Percentiles rank a stretch among this genome's conserved stretches.
Evolutionary conservation across 768 basidiomycete species (phyloP).

Genomic region (Leccinum rimulosum): DNA sequence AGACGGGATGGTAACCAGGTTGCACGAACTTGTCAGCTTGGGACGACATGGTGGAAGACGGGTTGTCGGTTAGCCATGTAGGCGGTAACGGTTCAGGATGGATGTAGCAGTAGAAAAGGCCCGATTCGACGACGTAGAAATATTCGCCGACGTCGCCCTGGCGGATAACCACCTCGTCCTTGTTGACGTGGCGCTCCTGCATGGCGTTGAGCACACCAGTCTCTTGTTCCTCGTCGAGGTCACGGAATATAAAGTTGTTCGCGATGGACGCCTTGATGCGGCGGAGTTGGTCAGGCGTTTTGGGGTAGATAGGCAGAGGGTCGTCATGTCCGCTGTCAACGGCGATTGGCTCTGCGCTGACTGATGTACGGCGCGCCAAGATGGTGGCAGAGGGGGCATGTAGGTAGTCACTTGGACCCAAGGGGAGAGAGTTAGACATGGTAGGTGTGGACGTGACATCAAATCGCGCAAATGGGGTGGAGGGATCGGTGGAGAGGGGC

Average conservation of each 20-base stretch:
- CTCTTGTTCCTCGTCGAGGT: slow-evolving; percentile 95
- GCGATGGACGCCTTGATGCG: slow-evolving; percentile 87
- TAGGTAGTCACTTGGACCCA: slow-evolving; percentile 61
- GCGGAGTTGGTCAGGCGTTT: slow-evolving; percentile 78
- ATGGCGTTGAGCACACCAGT: slow-evolving; percentile 92
- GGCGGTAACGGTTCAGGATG: slow-evolving; percentile 64
- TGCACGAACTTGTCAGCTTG: slow-evolving; percentile 56
- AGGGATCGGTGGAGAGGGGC: slow-evolving; percentile 47
- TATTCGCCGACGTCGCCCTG: slow-evolving; percentile 97
- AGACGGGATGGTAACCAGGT: slow-evolving; percentile 63
- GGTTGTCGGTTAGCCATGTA: slow-evolving; percentile 49
- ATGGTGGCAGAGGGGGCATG: slow-evolving; percentile 72
- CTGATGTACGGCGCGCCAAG: slow-evolving; percentile 88
- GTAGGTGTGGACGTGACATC: slow-evolving; percentile 45
- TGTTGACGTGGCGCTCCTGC: slow-evolving; percentile 74
- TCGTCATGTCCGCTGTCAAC: slow-evolving; percentile 66
- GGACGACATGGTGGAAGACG: slow-evolving; percentile 35
- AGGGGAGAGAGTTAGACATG: slow-evolving; percentile 39
- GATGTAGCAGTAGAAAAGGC: slow-evolving; percentile 81
- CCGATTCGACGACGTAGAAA: slow-evolving; percentile 96
- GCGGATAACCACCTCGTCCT: slow-evolving; percentile 88
- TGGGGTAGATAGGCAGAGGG: slow-evolving; percentile 71
- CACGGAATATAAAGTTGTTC: slow-evolving; percentile 91
- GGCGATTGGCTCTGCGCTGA: slow-evolving; percentile 95
- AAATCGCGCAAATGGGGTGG: slow-evolving; percentile 50